Evolutionary conservation across 768 basidiomycete species (phyloP), one percentile per base, ranked within the genome.

Genomic region (Podaxis sp.): DNA sequence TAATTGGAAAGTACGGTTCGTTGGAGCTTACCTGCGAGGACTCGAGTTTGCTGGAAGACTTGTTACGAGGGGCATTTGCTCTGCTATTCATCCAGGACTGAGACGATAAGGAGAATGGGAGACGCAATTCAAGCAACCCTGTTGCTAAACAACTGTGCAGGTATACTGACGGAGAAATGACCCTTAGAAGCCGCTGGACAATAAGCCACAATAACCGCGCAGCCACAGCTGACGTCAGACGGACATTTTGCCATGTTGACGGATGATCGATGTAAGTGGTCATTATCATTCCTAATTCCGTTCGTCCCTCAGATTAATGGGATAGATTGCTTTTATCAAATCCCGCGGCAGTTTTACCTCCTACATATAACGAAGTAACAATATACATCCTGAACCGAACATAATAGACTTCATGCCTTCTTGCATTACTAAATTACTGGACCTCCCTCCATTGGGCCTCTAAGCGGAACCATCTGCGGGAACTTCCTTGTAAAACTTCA

Each of bases 401-500:
- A 15, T 46, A 46, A n/a, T 46, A 46, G 7, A 46, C 43, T 13
- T 41, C 36, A 8, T 55, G 7, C 12, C 11, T 57, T 36, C 55
- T 55, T 40, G 19, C 54, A 19, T 37, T 19, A 46, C 40, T 56
- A 29, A 29, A 36, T 63, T 41, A 56, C 41, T n/a, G 41, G 29
- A 33, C 22, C 33, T 33, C 40, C 33, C 33, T 33, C 33, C 33
- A 33, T 9, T 22, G 17, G 24, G 3, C 13, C 41, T 15, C 24
- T 53, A 61, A 37, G 36, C 40, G 47, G 57, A 29, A 25, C 58
- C 54, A 29, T 75, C 73, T 17, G 66, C 49, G 15, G 74, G 70
- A 17, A 74, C 69, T 38, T 81, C 79, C 66, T 85, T 81, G 77
- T 94, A 96, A 75, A 91, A 96, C 79, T 87, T 93, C 75, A 89